A percentile compares a stretch with the other conserved stretches of the same genome.
Evolutionary conservation across 768 basidiomycete species (phyloP).

Genomic region (Psilocybe cubensis): DNA sequence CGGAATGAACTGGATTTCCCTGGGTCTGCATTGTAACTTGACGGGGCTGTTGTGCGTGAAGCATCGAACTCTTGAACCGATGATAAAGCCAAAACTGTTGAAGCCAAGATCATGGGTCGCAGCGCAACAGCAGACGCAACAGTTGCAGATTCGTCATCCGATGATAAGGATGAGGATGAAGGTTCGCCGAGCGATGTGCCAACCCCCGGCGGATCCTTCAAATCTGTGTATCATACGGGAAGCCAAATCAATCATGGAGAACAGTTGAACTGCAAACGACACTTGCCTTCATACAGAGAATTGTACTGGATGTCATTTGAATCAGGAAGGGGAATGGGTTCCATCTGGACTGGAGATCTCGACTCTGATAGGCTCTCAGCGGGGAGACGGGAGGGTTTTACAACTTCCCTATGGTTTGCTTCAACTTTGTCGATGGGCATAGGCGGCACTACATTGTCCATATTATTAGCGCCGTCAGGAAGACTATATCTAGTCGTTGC

Average conservation of each 20-base stretch:
- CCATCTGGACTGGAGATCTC: constrained; percentile 18
- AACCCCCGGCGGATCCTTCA: not conserved
- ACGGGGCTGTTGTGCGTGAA: not conserved
- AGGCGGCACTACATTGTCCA: not conserved
- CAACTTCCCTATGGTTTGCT: not conserved
- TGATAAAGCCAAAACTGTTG: constrained; percentile 10
- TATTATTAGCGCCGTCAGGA: not conserved
- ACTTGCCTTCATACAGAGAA: constrained; percentile 64
- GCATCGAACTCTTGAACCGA: not conserved
- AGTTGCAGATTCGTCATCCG: constrained; percentile 2
- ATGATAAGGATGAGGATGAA: not conserved
- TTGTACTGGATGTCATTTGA: constrained; percentile 65
- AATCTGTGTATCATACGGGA: constrained; percentile 7
- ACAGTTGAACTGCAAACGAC: not conserved
- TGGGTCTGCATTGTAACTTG: not conserved
- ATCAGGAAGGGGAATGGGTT: constrained; percentile 27
- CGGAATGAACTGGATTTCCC: not conserved
- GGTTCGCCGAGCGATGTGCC: not conserved
- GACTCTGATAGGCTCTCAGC: constrained; percentile 5
- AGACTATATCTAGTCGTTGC: constrained; percentile 2
- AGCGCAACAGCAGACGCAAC: constrained; percentile 12
- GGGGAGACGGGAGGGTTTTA: constrained; percentile 6
- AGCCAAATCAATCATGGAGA: not conserved
- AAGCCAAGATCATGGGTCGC: constrained; percentile 30
- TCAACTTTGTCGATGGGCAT: not conserved